These are phyloP conservation scores for Microstegium vimineum DNA, from an alignment of 176 grass and related monocot species.

Conservation along the genomic window DNA sequence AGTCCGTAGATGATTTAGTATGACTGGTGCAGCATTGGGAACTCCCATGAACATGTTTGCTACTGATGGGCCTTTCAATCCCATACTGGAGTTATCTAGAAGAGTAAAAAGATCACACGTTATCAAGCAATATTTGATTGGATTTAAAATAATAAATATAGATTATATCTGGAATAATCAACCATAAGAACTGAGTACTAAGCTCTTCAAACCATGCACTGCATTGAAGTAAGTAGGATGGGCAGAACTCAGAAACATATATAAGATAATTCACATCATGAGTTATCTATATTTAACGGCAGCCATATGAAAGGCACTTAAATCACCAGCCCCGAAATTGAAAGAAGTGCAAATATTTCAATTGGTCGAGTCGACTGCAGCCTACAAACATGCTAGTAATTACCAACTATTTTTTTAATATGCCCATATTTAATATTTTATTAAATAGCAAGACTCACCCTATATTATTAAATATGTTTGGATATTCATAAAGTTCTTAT, in stretches of 20 bases:
- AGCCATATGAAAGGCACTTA: neutral
- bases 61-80: constrained; percentile 51
- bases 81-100: constrained; percentile 65
- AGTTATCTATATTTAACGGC: neutral
- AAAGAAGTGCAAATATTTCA: too few relatives aligned
- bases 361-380: too few relatives aligned
- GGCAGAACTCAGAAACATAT: neutral
- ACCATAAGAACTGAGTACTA: constrained; percentile 18
- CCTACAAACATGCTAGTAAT: too few relatives aligned
- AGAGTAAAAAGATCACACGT: constrained; percentile 11
- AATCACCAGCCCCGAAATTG: too few relatives aligned
- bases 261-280: neutral
- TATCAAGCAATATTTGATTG: neutral
- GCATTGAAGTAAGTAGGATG: constrained; percentile 29
- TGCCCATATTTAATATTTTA: too few relatives aligned
- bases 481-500: too few relatives aligned
- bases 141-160: neutral
- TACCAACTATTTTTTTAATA: too few relatives aligned
- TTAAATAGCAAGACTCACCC: too few relatives aligned
- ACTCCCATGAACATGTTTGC: constrained; percentile 24
- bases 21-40: constrained; percentile 24
- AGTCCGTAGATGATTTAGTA: constrained; percentile 25
- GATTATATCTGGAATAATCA: neutral
- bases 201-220: constrained; percentile 85
- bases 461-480: too few relatives aligned